Percentiles rank a stretch among this genome's conserved stretches.
Evolutionary conservation across 2,329 filamentous ascomycete species (phyloP).

Genomic region (Teratosphaeriaceae sp.): DNA sequence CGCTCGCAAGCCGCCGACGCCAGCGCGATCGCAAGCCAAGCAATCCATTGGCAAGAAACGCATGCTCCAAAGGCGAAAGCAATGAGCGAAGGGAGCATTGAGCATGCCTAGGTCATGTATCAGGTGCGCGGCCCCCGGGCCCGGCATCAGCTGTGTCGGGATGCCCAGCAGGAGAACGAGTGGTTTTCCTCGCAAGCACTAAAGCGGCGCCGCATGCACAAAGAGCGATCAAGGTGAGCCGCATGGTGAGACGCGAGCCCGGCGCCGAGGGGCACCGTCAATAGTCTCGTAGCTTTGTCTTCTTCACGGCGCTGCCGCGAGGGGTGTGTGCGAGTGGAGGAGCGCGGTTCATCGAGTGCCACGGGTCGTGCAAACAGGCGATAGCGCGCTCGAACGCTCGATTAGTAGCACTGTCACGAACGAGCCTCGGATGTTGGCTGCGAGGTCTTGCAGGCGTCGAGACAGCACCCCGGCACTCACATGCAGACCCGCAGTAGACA

Average conservation of each 20-base stretch:
- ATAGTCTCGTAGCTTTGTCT: conserved; percentile 1
- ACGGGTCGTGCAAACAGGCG: conserved; percentile 6
- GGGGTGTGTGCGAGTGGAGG: conserved; percentile 4
- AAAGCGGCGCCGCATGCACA: conserved; percentile 8
- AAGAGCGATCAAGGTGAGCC: conserved; percentile 9
- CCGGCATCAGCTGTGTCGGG: not conserved
- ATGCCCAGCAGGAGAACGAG: conserved; percentile 4
- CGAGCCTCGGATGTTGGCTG: not conserved
- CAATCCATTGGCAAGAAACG: not conserved
- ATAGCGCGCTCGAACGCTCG: conserved; percentile 1
- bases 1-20: not conserved
- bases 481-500: not conserved
- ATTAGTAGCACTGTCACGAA: not conserved
- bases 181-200: conserved; percentile 9
- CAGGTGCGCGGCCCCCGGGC: conserved; percentile 3
- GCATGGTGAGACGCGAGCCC: conserved; percentile 7
- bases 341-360: conserved; percentile 3
- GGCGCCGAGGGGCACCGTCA: not conserved
- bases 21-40: too few relatives aligned
- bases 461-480: too few relatives aligned
- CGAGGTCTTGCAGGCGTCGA: too few relatives aligned
- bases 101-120: conserved; percentile 8
- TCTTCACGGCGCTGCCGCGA: not conserved
- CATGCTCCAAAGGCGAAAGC: not conserved
- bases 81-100: not conserved